These are phyloP conservation scores for Crithidia fasciculata DNA, from an alignment of 208 protist species.

Conservation along the genomic window DNA sequence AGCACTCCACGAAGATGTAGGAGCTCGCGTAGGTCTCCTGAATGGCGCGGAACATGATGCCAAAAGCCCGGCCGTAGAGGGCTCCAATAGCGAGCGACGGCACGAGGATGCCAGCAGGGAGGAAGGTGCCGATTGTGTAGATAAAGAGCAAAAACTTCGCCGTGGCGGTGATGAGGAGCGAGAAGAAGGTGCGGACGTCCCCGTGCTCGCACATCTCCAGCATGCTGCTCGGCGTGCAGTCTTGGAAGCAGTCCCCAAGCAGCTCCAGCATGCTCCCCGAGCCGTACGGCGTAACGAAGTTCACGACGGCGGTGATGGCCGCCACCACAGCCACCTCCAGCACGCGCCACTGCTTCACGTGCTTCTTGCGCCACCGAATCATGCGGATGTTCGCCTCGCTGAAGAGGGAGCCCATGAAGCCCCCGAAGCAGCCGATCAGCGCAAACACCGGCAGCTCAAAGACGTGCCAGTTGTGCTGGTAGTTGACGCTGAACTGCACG, in stretches of 20 bases:
- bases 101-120: slow-evolving; percentile 93
- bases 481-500: slow-evolving; percentile 87
- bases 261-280: slow-evolving; percentile 66
- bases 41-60: slow-evolving; percentile 61
- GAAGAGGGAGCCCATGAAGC: slow-evolving; percentile 70
- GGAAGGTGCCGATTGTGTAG: slow-evolving; percentile 66
- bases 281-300: slow-evolving; percentile 75
- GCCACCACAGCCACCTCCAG: slow-evolving; percentile 65
- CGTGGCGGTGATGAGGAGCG: slow-evolving; percentile 61
- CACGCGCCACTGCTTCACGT: slow-evolving; percentile 73
- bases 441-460: slow-evolving; percentile 82
- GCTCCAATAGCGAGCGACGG: slow-evolving; percentile 92
- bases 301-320: slow-evolving; percentile 58
- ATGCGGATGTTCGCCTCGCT: slow-evolving; percentile 69
- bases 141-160: slow-evolving; percentile 64
- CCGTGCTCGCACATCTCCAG: slow-evolving; percentile 61
- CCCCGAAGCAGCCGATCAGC: slow-evolving; percentile 67
- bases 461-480: slow-evolving; percentile 82
- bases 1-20: slow-evolving; percentile 74
- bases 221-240: slow-evolving; percentile 57
- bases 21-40: slow-evolving; percentile 60
- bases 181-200: slow-evolving; percentile 51
- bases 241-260: slow-evolving; percentile 75
- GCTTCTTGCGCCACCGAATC: slow-evolving; percentile 53
- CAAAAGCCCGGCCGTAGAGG: slow-evolving; percentile 75